Conservation (phyloP, 2,329 filamentous ascomycete genomes). For the Aspergillus ruber region DNA sequence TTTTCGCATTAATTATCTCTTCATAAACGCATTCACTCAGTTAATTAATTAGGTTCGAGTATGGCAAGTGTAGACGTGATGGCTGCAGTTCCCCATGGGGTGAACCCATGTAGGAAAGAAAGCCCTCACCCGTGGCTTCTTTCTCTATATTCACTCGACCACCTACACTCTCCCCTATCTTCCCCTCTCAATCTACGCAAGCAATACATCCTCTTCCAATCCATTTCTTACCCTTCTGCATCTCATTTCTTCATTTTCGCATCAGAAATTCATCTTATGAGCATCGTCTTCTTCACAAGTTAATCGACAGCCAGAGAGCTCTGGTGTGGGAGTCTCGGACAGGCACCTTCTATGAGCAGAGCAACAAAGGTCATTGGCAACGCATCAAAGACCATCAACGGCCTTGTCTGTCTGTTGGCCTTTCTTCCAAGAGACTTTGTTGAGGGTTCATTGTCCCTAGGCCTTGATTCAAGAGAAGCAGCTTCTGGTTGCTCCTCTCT, state of each 20-base stretch:
- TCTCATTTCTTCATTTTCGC: neutral
- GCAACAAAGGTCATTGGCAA: neutral
- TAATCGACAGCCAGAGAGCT: neutral
- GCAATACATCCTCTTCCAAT: neutral
- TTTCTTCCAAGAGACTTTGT: neutral
- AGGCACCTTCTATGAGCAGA: neutral
- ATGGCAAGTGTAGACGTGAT: too few species aligned
- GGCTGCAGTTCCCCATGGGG: too few species aligned
- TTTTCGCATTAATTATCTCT: too few species aligned
- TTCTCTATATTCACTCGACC: neutral
- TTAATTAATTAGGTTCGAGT: too few species aligned
- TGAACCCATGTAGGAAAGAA: neutral
- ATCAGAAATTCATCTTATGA: neutral
- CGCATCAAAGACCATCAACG: neutral
- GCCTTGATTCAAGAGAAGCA: neutral
- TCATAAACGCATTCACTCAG: too few species aligned
- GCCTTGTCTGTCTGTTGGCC: neutral
- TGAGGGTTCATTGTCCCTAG: neutral
- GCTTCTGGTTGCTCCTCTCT: neutral
- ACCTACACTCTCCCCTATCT: conserved; percentile 1
- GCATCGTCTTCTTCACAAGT: neutral
- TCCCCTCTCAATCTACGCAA: neutral
- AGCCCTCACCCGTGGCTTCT: neutral
- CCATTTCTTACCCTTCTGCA: conserved; percentile 1
- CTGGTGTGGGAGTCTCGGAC: neutral